These are phyloP conservation scores for Serpula lacrymans DNA, from an alignment of 768 basidiomycete species.

Conservation along the genomic window DNA sequence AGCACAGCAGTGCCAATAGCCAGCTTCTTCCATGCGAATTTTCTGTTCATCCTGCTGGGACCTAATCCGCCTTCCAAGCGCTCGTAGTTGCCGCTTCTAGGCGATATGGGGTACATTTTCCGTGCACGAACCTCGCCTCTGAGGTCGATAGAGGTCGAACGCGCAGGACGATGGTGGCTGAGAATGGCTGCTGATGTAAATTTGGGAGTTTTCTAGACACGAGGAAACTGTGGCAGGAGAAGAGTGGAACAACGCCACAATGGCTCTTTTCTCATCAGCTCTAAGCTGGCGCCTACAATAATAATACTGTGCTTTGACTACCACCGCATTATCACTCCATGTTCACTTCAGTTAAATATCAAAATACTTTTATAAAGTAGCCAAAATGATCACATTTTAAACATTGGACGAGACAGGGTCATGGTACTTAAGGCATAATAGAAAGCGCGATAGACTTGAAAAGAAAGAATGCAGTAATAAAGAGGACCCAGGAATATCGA, in stretches of 20 bases:
- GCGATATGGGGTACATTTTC: constrained; percentile 24
- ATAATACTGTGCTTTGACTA: too few relatives aligned
- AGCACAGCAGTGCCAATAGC: constrained; percentile 54
- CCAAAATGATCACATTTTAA: too few relatives aligned
- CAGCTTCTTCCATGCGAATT: constrained; percentile 62
- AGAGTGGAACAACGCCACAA: too few relatives aligned
- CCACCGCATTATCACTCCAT: too few relatives aligned
- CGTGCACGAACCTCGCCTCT: constrained; percentile 21
- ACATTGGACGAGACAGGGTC: constrained; percentile 3
- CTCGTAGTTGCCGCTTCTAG: constrained; percentile 50
- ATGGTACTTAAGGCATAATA: constrained; percentile 4
- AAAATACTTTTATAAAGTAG: too few relatives aligned
- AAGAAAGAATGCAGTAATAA: neutral
- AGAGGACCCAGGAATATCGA: constrained; percentile 2
- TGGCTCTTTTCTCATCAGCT: too few relatives aligned
- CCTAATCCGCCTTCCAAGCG: constrained; percentile 62
- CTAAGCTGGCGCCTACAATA: too few relatives aligned
- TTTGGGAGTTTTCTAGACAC: constrained; percentile 1
- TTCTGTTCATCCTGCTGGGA: constrained; percentile 35
- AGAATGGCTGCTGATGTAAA: constrained; percentile 21
- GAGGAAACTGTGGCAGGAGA: too few relatives aligned
- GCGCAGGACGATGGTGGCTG: constrained; percentile 15
- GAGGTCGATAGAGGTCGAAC: constrained; percentile 28
- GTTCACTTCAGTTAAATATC: too few relatives aligned
- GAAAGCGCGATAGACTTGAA: neutral